A percentile compares a stretch with the other conserved stretches of the same genome.
Conservation (phyloP, 2,329 filamentous ascomycete genomes). For the Aspergillus ibericus region DNA sequence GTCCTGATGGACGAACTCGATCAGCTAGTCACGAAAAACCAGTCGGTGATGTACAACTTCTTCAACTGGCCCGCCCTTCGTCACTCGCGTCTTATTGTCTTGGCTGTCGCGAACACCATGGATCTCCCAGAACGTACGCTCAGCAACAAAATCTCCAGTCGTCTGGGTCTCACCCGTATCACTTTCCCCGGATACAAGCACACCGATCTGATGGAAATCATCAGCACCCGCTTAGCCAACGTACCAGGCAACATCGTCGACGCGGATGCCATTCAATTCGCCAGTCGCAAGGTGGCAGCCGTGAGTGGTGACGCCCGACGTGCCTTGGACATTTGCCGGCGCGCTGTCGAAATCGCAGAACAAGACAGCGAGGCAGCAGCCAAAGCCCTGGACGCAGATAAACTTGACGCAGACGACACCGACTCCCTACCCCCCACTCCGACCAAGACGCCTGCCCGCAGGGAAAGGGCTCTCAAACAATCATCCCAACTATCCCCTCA, state of each 20-base stretch:
- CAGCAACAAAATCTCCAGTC: constrained; percentile 97
- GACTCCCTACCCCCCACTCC: constrained; percentile 46
- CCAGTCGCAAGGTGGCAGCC: constrained; percentile 91
- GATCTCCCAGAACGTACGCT: constrained; percentile 93
- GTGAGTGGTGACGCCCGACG: constrained; percentile 92
- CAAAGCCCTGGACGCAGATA: constrained; percentile 17
- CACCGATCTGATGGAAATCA: constrained; percentile 95
- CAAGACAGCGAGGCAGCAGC: constrained; percentile 56
- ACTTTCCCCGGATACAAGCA: constrained; percentile 98
- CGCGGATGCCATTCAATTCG: constrained; percentile 91
- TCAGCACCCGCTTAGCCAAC: constrained; percentile 86
- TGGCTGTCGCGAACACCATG: constrained; percentile 99
- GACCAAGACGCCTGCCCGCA: constrained; percentile 42
- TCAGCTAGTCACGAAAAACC: constrained; percentile 95
- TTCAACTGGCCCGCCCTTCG: constrained; percentile 97
- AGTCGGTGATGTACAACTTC: constrained; percentile 99
- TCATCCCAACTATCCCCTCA: constrained; percentile 13
- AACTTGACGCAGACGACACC: constrained; percentile 28
- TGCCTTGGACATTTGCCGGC: constrained; percentile 89
- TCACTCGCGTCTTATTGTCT: constrained; percentile 89
- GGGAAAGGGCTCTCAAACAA: constrained; percentile 25
- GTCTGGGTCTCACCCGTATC: constrained; percentile 85
- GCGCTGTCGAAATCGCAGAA: constrained; percentile 93
- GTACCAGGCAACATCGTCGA: constrained; percentile 89
- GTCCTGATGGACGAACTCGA: constrained; percentile 98